phyloP scores from a whole-genome alignment of 371 early-diverging fungal species.

The Mortierella sp. region DNA sequence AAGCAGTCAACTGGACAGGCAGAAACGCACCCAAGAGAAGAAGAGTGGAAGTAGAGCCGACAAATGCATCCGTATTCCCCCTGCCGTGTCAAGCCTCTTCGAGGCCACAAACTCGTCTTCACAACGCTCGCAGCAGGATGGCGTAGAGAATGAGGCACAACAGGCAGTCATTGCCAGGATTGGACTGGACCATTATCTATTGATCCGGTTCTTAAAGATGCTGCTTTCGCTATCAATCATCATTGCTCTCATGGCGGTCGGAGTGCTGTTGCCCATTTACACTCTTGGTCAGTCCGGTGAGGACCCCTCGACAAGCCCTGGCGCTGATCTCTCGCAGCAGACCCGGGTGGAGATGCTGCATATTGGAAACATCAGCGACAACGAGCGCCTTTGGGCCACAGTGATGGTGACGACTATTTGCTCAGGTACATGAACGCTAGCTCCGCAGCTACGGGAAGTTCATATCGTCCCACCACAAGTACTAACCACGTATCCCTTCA shows the following conservation, averaged over 20 bases:
- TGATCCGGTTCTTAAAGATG: conserved; percentile 39
- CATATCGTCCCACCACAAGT: too few relatives aligned
- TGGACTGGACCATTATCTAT: conserved; percentile 33
- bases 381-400: conserved; percentile 22
- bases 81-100: not conserved
- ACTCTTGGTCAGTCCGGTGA: conserved; percentile 23
- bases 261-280: conserved; percentile 19
- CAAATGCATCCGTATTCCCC: too few relatives aligned
- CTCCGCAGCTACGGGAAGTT: too few relatives aligned
- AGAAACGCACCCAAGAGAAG: too few relatives aligned
- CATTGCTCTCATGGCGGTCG: conserved; percentile 9
- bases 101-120: not conserved
- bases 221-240: conserved; percentile 14
- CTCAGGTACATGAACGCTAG: conserved; percentile 14
- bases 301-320: not conserved
- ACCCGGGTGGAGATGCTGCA: conserved; percentile 22
- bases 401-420: conserved; percentile 8
- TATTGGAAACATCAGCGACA: conserved; percentile 25
- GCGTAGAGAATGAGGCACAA: conserved; percentile 1
- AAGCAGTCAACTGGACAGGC: too few relatives aligned
- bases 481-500: too few relatives aligned
- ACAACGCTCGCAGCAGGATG: not conserved
- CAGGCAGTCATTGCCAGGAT: conserved; percentile 22
- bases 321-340: not conserved
- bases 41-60: too few relatives aligned